Conservation (phyloP, 2,329 filamentous ascomycete genomes). For the Paecilomyces dactylethromorphus region DNA sequence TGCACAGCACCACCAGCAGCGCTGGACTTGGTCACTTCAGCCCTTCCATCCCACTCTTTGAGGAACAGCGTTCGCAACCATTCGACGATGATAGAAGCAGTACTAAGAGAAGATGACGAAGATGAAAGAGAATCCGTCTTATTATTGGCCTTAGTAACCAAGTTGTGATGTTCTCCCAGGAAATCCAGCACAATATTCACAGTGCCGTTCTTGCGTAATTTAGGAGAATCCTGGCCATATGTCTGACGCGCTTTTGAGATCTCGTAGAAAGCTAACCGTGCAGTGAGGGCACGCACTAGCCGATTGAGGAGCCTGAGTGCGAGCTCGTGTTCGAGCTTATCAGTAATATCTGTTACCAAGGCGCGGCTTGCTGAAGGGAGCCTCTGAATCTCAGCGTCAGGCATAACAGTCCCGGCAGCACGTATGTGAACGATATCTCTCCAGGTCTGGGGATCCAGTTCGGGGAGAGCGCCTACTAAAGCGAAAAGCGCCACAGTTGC, state of each 20-base stretch:
- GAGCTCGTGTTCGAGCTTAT: slow-evolving; percentile 46
- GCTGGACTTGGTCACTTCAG: slow-evolving; percentile 62
- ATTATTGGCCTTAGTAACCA: slow-evolving; percentile 6
- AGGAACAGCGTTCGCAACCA: slow-evolving; percentile 61
- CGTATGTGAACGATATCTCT: slow-evolving; percentile 37
- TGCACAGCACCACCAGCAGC: slow-evolving; percentile 71
- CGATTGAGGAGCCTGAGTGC: slow-evolving; percentile 45
- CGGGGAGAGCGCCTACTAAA: slow-evolving; percentile 31
- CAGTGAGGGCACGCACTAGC: slow-evolving; percentile 43
- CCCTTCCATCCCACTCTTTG: slow-evolving; percentile 71
- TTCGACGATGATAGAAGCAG: slow-evolving; percentile 32
- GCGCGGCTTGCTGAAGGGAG: slow-evolving; percentile 19
- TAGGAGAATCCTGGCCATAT: slow-evolving; percentile 20
- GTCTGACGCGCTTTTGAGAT: slow-evolving; percentile 34
- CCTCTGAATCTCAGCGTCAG: slow-evolving; percentile 30
- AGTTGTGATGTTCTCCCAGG: slow-evolving; percentile 22
- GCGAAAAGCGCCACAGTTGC: slow-evolving; percentile 31
- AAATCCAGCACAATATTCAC: slow-evolving; percentile 30
- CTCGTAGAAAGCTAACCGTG: slow-evolving; percentile 43
- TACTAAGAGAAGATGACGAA: slow-evolving; percentile 15
- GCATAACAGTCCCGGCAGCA: slow-evolving; percentile 30
- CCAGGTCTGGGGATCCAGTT: slow-evolving; percentile 30
- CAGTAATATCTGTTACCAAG: slow-evolving; percentile 27
- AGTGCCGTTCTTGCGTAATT: slow-evolving; percentile 22
- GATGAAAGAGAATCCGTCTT: background rate